Evolutionary conservation across 352 stramenopile species (phyloP), one percentile per base, ranked within the genome.

Genomic region (Phytophthora sojae): DNA sequence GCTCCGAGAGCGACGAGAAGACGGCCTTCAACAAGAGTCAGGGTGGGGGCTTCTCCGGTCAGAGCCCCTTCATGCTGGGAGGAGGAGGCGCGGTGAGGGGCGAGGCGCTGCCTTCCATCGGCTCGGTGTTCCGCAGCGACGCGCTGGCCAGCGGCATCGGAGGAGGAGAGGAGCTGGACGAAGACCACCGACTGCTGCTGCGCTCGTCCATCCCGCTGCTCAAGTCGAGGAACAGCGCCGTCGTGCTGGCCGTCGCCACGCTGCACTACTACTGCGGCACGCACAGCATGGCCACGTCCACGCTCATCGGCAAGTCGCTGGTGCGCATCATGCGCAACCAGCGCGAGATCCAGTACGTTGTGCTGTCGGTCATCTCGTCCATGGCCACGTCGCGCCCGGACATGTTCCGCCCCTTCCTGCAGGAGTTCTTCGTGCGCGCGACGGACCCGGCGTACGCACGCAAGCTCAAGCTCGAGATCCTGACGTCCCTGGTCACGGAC

Each of bases 301-400:
- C 93, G 30, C 82, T 98, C 39, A 95, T 99, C 50, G 97, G 95
- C 61, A 98, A 99, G 78, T 98, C 97, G 37, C 85, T 99, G 17
- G 97, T 99, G 26, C 91, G 97, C 49, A 99, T 99, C 82, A 96
- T 99, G 86, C 91, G 97, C 53, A 98, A 97, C 78, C 85, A 96
- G 64, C 91, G 97, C 35, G 98, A 99, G 81, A 99, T 99, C 75
- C 97, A 99, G 88, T 99, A 98, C 79, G 92, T 99, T 8, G 97
- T 99, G 37, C 83, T 99, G 14, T 96, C 91, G 14, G 96, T 97
- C 9, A 99, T 99, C 73, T 92, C 93, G 30, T 97, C 89, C 6
- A 97, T 99, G 81, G 96, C 96, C 2, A 82, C 80, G n/a, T 93
- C 98, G 55, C 95, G 91, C 58, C 96, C 98, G 15, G 96, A 95